phyloP scores from a whole-genome alignment of 768 basidiomycete genomes.

The Trichaptum fuscoviolaceum region DNA sequence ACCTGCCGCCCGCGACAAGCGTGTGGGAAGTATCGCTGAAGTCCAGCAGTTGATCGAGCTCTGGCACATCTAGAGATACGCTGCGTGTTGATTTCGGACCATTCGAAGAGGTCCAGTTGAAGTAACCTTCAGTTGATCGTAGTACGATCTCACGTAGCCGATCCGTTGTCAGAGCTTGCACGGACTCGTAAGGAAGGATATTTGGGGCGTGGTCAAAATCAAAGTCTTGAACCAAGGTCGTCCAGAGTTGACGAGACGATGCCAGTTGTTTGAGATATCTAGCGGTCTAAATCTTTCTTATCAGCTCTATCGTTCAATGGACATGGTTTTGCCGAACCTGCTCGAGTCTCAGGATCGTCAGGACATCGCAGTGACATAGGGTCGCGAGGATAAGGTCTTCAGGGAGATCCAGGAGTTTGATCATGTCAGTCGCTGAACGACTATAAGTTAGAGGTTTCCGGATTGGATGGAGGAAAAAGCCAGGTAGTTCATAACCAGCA shows the following conservation, averaged over 20 bases:
- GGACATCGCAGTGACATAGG: background rate
- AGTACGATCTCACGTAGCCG: background rate
- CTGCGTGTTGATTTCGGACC: background rate
- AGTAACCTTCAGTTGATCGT: background rate
- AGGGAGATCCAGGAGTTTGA: background rate
- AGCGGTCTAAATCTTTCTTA: too few relatives aligned
- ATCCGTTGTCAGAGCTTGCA: background rate
- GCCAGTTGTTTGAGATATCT: background rate
- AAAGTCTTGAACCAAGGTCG: background rate
- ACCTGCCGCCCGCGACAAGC: background rate
- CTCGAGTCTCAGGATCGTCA: background rate
- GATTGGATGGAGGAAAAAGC: too few relatives aligned
- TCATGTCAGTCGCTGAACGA: background rate
- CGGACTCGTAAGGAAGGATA: background rate
- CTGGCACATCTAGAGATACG: background rate
- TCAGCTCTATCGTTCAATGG: too few relatives aligned
- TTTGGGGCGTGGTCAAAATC: background rate
- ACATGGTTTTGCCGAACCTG: background rate
- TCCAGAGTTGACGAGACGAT: background rate
- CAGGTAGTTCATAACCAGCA: too few relatives aligned
- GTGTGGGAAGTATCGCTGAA: background rate
- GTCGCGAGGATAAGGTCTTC: background rate
- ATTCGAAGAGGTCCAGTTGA: background rate
- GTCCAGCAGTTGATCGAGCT: background rate
- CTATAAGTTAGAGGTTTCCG: too few relatives aligned